These are phyloP conservation scores for Hymenoscyphus infarciens DNA, from an alignment of 2,329 filamentous ascomycete species.

Conservation along the genomic window DNA sequence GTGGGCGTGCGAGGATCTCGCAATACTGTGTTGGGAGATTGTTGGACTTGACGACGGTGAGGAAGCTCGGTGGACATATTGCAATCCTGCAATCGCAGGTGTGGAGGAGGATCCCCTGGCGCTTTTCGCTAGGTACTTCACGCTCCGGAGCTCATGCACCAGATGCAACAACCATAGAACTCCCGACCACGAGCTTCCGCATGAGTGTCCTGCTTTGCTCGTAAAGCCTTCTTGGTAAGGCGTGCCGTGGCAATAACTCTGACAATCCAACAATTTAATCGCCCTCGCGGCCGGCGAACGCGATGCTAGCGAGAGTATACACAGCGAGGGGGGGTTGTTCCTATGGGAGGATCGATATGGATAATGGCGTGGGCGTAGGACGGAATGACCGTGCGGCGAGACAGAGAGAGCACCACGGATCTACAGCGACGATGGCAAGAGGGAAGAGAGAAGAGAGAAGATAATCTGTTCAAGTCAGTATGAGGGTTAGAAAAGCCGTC, in stretches of 20 bases:
- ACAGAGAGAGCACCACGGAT: background rate
- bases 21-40: background rate
- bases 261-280: background rate
- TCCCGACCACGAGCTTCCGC: background rate
- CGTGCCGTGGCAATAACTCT: no score
- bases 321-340: background rate
- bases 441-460: background rate
- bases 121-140: slow-evolving; percentile 1
- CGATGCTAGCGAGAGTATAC: background rate
- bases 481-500: background rate
- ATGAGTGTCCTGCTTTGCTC: slow-evolving; percentile 1
- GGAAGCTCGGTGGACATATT: slow-evolving; percentile 5
- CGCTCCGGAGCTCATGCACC: slow-evolving; percentile 1
- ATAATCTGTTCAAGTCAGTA: background rate
- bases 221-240: background rate
- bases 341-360: slow-evolving; percentile 1
- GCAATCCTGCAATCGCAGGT: background rate
- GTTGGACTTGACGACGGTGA: slow-evolving; percentile 4
- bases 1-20: background rate
- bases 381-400: slow-evolving; percentile 3
- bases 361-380: background rate
- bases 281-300: background rate
- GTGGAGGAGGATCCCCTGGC: background rate
- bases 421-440: background rate
- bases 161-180: slow-evolving; percentile 1